Conservation (phyloP, 2,329 filamentous ascomycete genomes). For the Sphaerulina populicola region DNA sequence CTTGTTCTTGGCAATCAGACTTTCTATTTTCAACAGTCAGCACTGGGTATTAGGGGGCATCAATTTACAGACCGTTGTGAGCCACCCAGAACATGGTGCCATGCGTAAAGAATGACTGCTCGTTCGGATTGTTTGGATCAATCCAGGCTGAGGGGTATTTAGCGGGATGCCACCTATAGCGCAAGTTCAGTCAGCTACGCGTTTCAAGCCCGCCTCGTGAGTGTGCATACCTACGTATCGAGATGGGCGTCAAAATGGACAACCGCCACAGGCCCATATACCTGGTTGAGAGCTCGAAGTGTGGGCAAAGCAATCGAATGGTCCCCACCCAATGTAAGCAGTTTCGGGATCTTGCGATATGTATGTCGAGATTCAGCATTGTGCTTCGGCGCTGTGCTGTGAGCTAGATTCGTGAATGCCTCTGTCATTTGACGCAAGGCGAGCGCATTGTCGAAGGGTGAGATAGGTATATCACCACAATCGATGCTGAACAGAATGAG, state of each 20-base stretch:
- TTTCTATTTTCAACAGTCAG: conserved; percentile 43
- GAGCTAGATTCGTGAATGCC: conserved; percentile 63
- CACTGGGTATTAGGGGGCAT: neutral
- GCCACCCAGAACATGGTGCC: conserved; percentile 90
- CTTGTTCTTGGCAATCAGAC: conserved; percentile 63
- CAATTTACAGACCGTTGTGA: conserved; percentile 39
- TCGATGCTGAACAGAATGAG: conserved; percentile 39
- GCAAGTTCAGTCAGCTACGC: neutral
- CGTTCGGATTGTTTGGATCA: conserved; percentile 42
- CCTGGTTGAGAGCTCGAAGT: conserved; percentile 42
- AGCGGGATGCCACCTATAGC: conserved; percentile 58
- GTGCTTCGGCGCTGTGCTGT: conserved; percentile 32
- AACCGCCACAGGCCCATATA: conserved; percentile 41
- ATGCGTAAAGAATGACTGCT: conserved; percentile 72
- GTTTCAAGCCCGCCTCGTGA: neutral
- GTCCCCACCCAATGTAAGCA: conserved; percentile 44
- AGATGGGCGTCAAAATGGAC: conserved; percentile 56
- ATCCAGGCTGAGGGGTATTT: conserved; percentile 74
- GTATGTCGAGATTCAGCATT: conserved; percentile 33
- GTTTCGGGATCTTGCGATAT: conserved; percentile 40
- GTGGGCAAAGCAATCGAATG: conserved; percentile 45
- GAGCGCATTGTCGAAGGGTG: conserved; percentile 75
- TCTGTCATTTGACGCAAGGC: conserved; percentile 77
- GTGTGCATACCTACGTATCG: conserved; percentile 48
- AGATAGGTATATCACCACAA: conserved; percentile 84